Evolutionary conservation across 805 yeast species (phyloP).

Genomic region (Sugiyamaella smithiae): DNA sequence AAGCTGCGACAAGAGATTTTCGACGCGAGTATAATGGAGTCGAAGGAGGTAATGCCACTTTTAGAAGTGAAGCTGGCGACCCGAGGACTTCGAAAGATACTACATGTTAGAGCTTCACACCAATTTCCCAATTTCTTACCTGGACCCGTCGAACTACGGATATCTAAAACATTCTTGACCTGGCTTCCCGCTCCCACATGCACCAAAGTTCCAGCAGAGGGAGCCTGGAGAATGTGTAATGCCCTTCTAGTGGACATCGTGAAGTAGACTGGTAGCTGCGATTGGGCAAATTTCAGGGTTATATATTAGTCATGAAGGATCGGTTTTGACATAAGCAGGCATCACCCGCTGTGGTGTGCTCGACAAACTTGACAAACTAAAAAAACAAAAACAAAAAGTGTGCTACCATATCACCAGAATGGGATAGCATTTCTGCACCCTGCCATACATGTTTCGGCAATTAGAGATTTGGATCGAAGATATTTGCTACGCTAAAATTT

Average conservation of each 20-base stretch:
- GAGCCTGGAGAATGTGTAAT: constrained; percentile 14
- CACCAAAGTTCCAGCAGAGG: constrained; percentile 12
- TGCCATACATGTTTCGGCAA: too few relatives aligned
- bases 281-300: background rate
- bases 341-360: too few relatives aligned
- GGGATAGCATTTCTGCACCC: too few relatives aligned
- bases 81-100: constrained; percentile 18
- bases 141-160: constrained; percentile 1
- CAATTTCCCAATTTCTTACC: constrained; percentile 7
- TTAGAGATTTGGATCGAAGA: too few relatives aligned
- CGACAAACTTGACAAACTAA: too few relatives aligned
- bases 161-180: constrained; percentile 13
- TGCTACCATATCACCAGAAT: too few relatives aligned
- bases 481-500: too few relatives aligned
- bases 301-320: too few relatives aligned
- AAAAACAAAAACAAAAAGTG: too few relatives aligned
- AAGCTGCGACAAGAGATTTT: constrained; percentile 42
- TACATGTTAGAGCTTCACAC: background rate
- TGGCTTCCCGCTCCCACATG: constrained; percentile 6
- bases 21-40: constrained; percentile 39
- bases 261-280: background rate
- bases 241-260: constrained; percentile 5
- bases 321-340: too few relatives aligned
- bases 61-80: constrained; percentile 31
- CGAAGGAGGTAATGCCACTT: constrained; percentile 42